A percentile compares a stretch with the other conserved stretches of the same genome.
These are phyloP conservation scores for Prunus mume DNA, from an alignment of 306 rosid genomes.

Conservation along the genomic window DNA sequence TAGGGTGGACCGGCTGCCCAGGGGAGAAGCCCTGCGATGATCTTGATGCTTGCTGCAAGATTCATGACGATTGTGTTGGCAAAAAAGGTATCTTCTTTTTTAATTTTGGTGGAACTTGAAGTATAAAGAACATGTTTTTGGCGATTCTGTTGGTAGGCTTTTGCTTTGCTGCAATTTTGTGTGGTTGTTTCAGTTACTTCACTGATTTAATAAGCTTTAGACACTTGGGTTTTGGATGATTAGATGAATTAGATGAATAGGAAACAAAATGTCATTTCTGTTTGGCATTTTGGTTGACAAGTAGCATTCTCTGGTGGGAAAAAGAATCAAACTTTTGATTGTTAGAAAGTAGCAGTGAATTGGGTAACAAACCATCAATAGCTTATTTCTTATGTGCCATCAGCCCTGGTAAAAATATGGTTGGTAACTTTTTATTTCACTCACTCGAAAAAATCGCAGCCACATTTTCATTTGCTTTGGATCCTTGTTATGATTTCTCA, in stretches of 20 bases:
- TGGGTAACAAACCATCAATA: not conserved
- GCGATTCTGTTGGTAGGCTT: not conserved
- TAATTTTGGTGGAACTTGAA: not conserved
- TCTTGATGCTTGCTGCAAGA: conserved; percentile 88
- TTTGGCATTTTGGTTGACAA: not conserved
- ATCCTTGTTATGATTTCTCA: not conserved
- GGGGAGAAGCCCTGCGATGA: conserved; percentile 90
- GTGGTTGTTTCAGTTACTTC: not conserved
- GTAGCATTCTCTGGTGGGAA: not conserved
- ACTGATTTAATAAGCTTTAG: not conserved
- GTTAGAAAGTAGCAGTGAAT: not conserved
- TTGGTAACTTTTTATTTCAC: not conserved
- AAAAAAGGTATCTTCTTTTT: conserved; percentile 40
- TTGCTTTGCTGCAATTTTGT: not conserved
- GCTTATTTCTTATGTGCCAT: too few relatives aligned
- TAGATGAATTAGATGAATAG: not conserved
- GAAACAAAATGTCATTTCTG: not conserved
- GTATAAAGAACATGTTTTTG: not conserved
- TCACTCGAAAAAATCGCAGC: not conserved
- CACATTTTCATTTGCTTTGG: not conserved
- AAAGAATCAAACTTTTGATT: not conserved
- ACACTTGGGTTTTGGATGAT: not conserved
- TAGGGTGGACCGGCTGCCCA: conserved; percentile 72
- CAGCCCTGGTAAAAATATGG: not conserved
- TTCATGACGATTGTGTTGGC: conserved; percentile 73